phyloP scores from a whole-genome alignment of 176 grass and related monocot species.

The Musa schizocarpa region DNA sequence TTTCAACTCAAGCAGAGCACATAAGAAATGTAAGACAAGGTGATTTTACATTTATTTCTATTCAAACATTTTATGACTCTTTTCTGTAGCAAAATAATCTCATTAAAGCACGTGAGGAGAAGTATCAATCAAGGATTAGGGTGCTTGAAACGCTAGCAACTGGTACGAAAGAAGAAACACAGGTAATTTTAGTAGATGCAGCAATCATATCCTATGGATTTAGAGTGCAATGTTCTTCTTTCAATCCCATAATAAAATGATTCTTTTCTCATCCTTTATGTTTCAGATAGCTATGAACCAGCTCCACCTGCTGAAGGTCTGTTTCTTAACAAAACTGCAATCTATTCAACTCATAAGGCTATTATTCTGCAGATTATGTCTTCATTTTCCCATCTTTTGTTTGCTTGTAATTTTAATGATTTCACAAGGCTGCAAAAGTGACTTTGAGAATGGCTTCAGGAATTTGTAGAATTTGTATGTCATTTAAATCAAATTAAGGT shows the following conservation, averaged over 20 bases:
- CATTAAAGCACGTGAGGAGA: conserved; percentile 69
- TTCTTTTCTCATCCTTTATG: neutral
- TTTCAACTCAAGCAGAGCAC: conserved; percentile 61
- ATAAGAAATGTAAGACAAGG: conserved; percentile 54
- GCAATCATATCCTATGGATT: neutral
- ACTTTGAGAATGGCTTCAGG: neutral
- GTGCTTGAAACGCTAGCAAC: conserved; percentile 46
- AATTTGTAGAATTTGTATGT: too few species aligned
- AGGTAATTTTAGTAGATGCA: conserved; percentile 1
- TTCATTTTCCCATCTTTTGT: conserved; percentile 9
- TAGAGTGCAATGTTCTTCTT: conserved; percentile 1
- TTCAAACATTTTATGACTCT: conserved; percentile 8
- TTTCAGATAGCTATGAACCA: conserved; percentile 30
- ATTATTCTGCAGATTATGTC: neutral
- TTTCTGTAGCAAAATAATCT: conserved; percentile 65
- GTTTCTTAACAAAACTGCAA: conserved; percentile 15
- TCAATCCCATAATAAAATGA: neutral
- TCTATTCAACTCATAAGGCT: neutral
- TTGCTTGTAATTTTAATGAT: neutral
- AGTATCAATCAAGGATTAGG: conserved; percentile 69
- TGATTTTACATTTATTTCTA: conserved; percentile 17
- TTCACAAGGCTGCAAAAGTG: neutral
- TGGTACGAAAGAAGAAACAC: conserved; percentile 27
- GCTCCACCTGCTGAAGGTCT: conserved; percentile 35
- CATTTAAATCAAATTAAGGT: neutral